These are phyloP conservation scores for Cladosporium oxysporum DNA, from an alignment of 2,329 filamentous ascomycete species.

Conservation along the genomic window DNA sequence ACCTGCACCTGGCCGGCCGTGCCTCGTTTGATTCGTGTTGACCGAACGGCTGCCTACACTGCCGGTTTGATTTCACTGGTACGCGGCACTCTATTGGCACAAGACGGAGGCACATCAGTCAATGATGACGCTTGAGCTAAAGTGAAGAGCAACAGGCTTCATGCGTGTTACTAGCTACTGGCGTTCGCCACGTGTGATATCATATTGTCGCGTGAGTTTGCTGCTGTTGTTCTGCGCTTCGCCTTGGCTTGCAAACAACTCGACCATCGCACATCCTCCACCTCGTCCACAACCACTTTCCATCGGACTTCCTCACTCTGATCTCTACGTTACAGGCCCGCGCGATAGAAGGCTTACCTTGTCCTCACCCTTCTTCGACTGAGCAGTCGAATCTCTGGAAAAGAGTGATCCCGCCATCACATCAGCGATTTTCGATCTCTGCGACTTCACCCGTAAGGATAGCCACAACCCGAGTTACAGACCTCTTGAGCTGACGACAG, in stretches of 20 bases:
- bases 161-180: background rate
- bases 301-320: background rate
- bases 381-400: background rate
- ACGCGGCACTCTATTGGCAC: background rate
- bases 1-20: background rate
- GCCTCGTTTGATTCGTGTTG: background rate
- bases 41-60: background rate
- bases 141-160: background rate
- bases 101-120: background rate
- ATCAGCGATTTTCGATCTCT: background rate
- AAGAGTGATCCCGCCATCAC: background rate
- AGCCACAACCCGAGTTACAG: background rate
- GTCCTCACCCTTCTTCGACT: background rate
- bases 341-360: background rate
- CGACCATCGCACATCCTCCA: background rate
- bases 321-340: background rate
- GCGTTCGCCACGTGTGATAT: background rate
- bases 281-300: background rate
- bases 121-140: background rate
- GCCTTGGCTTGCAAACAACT: background rate
- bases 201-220: background rate
- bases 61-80: background rate
- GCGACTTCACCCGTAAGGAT: background rate
- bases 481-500: background rate
- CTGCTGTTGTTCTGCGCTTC: background rate